phyloP scores from a whole-genome alignment of 1,284 basidiomycete species.

The Cystobasidium slooffiae region DNA sequence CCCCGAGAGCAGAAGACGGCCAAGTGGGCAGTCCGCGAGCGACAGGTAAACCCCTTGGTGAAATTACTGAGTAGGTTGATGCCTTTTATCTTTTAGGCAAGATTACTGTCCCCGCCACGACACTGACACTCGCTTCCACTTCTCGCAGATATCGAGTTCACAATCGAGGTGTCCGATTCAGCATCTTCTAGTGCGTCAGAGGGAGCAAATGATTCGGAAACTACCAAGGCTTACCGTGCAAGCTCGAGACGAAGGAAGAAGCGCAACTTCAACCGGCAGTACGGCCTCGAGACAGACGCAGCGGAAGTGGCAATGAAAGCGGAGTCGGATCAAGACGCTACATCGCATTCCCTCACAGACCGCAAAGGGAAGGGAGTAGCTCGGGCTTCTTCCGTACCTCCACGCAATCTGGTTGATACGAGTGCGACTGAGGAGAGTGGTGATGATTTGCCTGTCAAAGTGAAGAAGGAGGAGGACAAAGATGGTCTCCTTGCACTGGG shows the following conservation, averaged over 20 bases:
- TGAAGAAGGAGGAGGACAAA: slow-evolving; percentile 17
- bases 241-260: not conserved
- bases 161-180: slow-evolving; percentile 21
- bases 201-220: slow-evolving; percentile 18
- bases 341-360: not conserved
- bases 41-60: slow-evolving; percentile 22
- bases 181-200: slow-evolving; percentile 22
- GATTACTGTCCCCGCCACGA: not conserved
- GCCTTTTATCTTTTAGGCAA: not conserved
- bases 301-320: slow-evolving; percentile 19
- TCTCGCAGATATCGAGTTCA: slow-evolving; percentile 32
- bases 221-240: slow-evolving; percentile 1
- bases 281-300: not conserved
- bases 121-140: not conserved
- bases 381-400: not conserved
- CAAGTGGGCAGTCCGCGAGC: slow-evolving; percentile 40
- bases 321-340: not conserved
- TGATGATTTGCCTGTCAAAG: not conserved
- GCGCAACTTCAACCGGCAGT: slow-evolving; percentile 7
- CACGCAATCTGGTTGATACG: not conserved
- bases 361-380: not conserved
- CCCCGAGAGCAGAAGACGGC: slow-evolving; percentile 30
- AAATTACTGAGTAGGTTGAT: slow-evolving; percentile 19
- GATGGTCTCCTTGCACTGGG: not conserved
- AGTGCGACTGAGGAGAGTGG: slow-evolving; percentile 11